A percentile compares a stretch with the other conserved stretches of the same genome.
phyloP scores from a whole-genome alignment of 2,329 filamentous ascomycete genomes.

The Fusarium odoratissimum region DNA sequence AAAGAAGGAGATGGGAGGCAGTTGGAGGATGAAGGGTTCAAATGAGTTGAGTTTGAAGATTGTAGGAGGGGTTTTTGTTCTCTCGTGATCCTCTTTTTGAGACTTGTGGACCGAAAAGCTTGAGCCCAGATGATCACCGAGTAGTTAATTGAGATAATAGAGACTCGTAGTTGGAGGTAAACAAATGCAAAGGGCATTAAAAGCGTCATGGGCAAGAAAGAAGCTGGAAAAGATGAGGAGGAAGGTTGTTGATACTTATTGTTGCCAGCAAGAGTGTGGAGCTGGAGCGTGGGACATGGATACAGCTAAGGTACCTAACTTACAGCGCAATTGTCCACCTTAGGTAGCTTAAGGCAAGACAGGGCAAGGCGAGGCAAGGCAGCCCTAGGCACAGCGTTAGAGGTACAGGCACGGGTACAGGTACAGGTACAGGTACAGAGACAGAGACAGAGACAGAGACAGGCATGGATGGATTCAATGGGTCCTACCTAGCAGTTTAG shows the following conservation, averaged over 20 bases:
- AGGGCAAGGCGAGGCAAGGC: conserved; percentile 4
- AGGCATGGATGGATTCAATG: conserved; percentile 12
- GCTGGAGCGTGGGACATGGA: conserved; percentile 40
- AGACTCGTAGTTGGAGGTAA: conserved; percentile 4
- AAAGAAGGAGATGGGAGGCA: conserved; percentile 12
- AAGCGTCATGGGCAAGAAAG: conserved; percentile 36
- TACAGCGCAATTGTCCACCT: conserved; percentile 13
- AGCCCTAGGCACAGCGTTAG: conserved; percentile 24
- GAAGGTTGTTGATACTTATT: conserved; percentile 49
- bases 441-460: conserved; percentile 1
- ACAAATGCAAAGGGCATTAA: conserved; percentile 20
- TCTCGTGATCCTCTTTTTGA: conserved; percentile 5
- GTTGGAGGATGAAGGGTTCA: conserved; percentile 32
- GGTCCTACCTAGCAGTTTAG: conserved; percentile 16
- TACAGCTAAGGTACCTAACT: conserved; percentile 17
- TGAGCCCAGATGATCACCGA: not conserved
- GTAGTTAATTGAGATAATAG: not conserved
- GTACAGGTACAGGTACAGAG: not conserved
- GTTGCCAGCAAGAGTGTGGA: conserved; percentile 45
- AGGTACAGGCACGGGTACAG: conserved; percentile 7
- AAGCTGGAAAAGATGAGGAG: conserved; percentile 42
- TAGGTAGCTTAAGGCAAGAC: conserved; percentile 1
- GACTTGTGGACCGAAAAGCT: conserved; percentile 1
- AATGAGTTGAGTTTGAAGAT: conserved; percentile 26
- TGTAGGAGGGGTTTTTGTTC: conserved; percentile 37